Base-by-base conservation (phyloP, 129 eudicot species). In the Artemisia annua region DNA sequence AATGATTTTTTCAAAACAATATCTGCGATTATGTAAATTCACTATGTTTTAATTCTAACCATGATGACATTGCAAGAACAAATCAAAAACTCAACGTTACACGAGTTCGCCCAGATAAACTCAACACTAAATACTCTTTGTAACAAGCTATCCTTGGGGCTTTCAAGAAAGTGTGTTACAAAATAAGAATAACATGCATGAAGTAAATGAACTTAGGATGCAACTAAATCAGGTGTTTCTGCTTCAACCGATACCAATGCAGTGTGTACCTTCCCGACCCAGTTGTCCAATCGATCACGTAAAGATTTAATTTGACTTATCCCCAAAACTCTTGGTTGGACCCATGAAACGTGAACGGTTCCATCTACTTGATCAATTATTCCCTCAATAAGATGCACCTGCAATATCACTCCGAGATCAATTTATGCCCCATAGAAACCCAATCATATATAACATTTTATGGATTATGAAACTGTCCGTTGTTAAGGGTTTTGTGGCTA, bases 371-470 rank as follows among this genome's bases (percentile, higher is more conserved):
- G 96, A 84, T 92, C 96, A 48, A 92, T 89, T 55, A 89, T 87
- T 28, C 98, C 98, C 86, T 92, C 96, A 2, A 92, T 92, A 66
- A 92, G 88, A 85, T 89, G 96, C 81, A 89, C 98, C 98, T 92
- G 69, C 67, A 83, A 59, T 11, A 56, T 39, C 67, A 39, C 46
- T 39, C 46, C 46, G 2, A 39, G 46, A 39, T 39, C 46, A 39
- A 39, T 39, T 39, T 39, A 39, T 39, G 46, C 46, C 46, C 5
- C 10, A 39, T 7, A 39, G 46, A 39, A 39, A 39, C 9, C 9
- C 9, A 39, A 39, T 35, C 43, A 35, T 35, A 35, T 35, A 35
- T 7, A 35, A 35, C 43, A 39, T 5, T 7, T 39, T 39, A 39
- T 6, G 46, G 46, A 39, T 39, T 39, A 32, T 39, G 10, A 39